A percentile compares a stretch with the other conserved stretches of the same genome.
phyloP scores from a whole-genome alignment of 1,284 basidiomycete genomes.

The Gymnopus androsaceus region DNA sequence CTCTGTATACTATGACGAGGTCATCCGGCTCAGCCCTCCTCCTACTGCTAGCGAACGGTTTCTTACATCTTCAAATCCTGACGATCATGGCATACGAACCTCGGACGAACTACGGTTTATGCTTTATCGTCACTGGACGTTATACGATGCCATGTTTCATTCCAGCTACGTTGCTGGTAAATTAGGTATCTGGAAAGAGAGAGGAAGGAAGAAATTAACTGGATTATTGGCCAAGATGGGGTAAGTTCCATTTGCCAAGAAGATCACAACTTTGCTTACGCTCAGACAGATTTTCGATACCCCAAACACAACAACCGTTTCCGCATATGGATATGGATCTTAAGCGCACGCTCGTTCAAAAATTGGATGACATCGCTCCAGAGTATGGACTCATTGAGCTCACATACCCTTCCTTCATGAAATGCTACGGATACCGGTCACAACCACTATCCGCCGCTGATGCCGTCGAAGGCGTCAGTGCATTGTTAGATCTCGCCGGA shows the following conservation, averaged over 20 bases:
- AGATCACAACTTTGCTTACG: slow-evolving; percentile 8
- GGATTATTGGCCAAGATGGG: slow-evolving; percentile 99
- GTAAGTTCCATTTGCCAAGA: slow-evolving; percentile 46
- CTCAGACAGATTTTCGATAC: slow-evolving; percentile 77
- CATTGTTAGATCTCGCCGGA: slow-evolving; percentile 88
- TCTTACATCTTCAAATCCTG: slow-evolving; percentile 61
- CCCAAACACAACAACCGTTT: slow-evolving; percentile 92
- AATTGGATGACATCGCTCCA: slow-evolving; percentile 89
- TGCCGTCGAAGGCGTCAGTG: slow-evolving; percentile 87
- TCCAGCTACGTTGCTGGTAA: slow-evolving; percentile 95
- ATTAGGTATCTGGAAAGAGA: slow-evolving; percentile 95
- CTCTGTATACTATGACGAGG: slow-evolving; percentile 82
- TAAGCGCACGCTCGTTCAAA: slow-evolving; percentile 79
- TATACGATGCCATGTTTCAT: slow-evolving; percentile 98
- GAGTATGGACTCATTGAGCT: slow-evolving; percentile 97
- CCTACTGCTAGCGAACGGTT: slow-evolving; percentile 42
- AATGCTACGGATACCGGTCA: slow-evolving; percentile 87
- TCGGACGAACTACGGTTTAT: slow-evolving; percentile 92
- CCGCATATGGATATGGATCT: slow-evolving; percentile 96
- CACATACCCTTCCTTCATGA: slow-evolving; percentile 89
- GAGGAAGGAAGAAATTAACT: slow-evolving; percentile 84
- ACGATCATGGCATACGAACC: slow-evolving; percentile 79
- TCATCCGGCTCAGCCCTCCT: slow-evolving; percentile 81
- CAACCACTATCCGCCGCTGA: slow-evolving; percentile 90
- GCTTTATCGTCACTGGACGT: slow-evolving; percentile 95